Evolutionary conservation across 257 asterid species (phyloP).

Genomic region (Solanum clarkiae): DNA sequence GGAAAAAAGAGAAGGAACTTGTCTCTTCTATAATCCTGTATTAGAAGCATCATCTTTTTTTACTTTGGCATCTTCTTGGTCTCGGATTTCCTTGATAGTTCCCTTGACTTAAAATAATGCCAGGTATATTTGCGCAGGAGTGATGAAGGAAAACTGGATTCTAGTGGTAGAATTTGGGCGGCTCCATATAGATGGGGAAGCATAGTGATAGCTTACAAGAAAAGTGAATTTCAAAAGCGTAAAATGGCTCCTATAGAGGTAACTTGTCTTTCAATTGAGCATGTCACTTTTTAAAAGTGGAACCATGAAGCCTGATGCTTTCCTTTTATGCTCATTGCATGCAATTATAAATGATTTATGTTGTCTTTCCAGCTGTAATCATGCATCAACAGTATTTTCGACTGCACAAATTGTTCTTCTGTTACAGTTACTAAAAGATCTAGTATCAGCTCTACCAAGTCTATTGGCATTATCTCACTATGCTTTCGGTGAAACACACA

Average conservation of each 20-base stretch:
- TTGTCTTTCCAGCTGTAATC: background rate
- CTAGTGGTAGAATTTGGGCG: slow-evolving; percentile 76
- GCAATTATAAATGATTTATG: background rate
- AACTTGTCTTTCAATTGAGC: background rate
- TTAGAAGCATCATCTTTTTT: background rate
- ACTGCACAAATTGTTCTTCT: background rate
- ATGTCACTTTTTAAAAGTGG: background rate
- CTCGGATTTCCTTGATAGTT: slow-evolving; percentile 12
- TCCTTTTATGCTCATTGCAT: background rate
- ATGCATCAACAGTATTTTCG: background rate
- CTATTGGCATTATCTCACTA: background rate
- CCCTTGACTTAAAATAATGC: slow-evolving; percentile 42
- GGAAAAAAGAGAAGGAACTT: background rate
- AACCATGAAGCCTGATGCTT: background rate
- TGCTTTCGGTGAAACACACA: background rate
- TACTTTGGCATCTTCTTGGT: background rate
- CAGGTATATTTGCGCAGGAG: slow-evolving; percentile 99
- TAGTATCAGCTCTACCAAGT: background rate
- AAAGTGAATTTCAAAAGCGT: slow-evolving; percentile 52
- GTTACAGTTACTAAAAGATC: background rate
- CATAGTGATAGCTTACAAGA: slow-evolving; percentile 86
- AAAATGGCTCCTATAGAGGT: slow-evolving; percentile 75
- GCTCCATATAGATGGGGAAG: slow-evolving; percentile 96
- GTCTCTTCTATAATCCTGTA: background rate
- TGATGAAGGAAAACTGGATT: slow-evolving; percentile 56